Evolutionary conservation across 768 basidiomycete genomes (phyloP), one percentile per base, ranked within the genome.

Genomic region (Hericium erinaceus): DNA sequence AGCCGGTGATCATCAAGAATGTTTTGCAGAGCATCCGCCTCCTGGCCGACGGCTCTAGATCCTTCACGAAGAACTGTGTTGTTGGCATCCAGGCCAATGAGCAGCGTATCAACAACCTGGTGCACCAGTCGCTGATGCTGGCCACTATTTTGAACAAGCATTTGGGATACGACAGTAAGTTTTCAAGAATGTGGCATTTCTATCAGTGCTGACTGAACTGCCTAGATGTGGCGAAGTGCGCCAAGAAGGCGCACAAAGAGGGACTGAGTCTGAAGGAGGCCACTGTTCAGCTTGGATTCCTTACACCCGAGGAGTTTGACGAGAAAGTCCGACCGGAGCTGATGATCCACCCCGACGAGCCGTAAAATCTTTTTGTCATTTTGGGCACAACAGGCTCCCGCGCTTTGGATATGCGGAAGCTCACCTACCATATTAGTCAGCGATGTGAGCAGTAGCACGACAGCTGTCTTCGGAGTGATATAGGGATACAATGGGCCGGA

Each of bases 161-260:
- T 69, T 80, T 98, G 60, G 97, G 97, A 58, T 99, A 98, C 70
- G 97, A 98, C 76, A 97, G 92, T 92, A 65, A 73, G 93, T 77
- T 56, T 57, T 26, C 16, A 46, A 12, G 11, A 37, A 40, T 39
- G 49, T 12, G 49, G 48, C 57, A 41, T 49, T 15, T 44, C 9
- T 20, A 16, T 18, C 26, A 10, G 4, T 41, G 33, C 53, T 64
- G 55, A 58, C 56, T 67, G 16, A 39, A n/a, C 49, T 13, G 46
- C 60, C 46, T 68, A 98, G 94, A 97, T 73, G 97, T 98, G 52
- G 97, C 97, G 52, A 94, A 91, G 74, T 92, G 90, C 67, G 97
- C 97, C 28, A 99, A 99, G 82, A 98, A 98, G 72, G 97, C 97
- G n/a, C 97, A 98, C 79, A 92, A 89, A 71, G 94, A 99, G 73